Evolutionary conservation across 1,284 basidiomycete species (phyloP), one percentile per base, ranked within the genome.

Genomic region (Vanrija pseudolonga): DNA sequence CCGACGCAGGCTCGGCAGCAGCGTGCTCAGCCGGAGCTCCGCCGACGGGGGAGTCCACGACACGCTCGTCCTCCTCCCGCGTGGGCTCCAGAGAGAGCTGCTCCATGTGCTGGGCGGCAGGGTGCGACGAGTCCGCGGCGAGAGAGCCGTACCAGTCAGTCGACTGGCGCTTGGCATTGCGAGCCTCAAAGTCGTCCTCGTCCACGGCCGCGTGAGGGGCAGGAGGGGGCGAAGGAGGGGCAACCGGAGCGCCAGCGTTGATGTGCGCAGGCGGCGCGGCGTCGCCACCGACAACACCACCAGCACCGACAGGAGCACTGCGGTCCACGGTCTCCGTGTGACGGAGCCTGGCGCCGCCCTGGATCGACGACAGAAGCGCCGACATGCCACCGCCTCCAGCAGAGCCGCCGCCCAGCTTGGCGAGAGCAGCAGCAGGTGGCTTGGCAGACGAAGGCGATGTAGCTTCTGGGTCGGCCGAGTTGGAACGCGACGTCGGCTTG

Each of bases 61-160:
- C 47, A 85, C 84, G 36, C 46, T 69, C 67, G 9, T 62, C 57
- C 51, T 68, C 73, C 47, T 73, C 71, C 32, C 48, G 57, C 0
- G 68, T 70, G 6, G 66, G 36, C 26, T 61, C 62, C 8, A 72
- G 62, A 2, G 48, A 23, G 15, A 47, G 47, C n/a, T 54, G 48
- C 46, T 67, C 68, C 23, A 45, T 57, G 47, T 53, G 53, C 32
- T 46, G 51, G 11, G 60, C 63, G 3, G 64, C 64, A 0, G 72
- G 70, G 56, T 68, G 67, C 40, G 78, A 68, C 9, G 76, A 71
- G 74, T 95, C 90, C 40, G 86, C 86, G 9, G 93, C 92, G n/a
- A 95, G 80, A 39, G 85, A 87, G 52, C 85, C 83, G 70, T 90
- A 90, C 94, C 94, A 97, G 68, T 92, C 93, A 11, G 96, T 88